A percentile compares a stretch with the other conserved stretches of the same genome.
Evolutionary conservation across 306 rosid genomes (phyloP).

Genomic region (Biancaea sappan): DNA sequence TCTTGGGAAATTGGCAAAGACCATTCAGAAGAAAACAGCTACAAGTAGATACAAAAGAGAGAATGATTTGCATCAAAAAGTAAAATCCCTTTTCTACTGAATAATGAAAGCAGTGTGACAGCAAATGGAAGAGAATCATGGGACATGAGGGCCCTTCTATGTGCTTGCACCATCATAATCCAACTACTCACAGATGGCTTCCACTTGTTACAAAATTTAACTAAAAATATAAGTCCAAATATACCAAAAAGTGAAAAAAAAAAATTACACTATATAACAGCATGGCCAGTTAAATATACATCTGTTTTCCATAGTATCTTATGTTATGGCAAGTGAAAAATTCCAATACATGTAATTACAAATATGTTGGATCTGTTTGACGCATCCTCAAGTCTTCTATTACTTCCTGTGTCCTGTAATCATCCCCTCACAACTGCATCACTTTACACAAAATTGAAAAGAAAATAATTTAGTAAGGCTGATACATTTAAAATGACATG

Average conservation of each 20-base stretch:
- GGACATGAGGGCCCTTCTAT: constrained; percentile 11
- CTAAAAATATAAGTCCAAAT: too few relatives aligned
- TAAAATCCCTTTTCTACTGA: too few relatives aligned
- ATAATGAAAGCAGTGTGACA: too few relatives aligned
- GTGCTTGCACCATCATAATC: constrained; percentile 17
- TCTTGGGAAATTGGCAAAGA: too few relatives aligned
- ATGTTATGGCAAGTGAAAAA: constrained; percentile 41
- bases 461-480: constrained; percentile 14
- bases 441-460: constrained; percentile 50
- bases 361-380: constrained; percentile 30
- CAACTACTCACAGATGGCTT: too few relatives aligned
- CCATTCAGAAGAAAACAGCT: not conserved
- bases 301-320: constrained; percentile 37
- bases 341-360: constrained; percentile 51
- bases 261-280: constrained; percentile 40
- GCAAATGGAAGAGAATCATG: not conserved
- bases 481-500: constrained; percentile 55
- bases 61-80: not conserved
- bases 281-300: constrained; percentile 48
- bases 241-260: not conserved
- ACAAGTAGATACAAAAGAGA: not conserved
- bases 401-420: constrained; percentile 36
- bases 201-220: too few relatives aligned
- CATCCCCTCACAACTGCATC: constrained; percentile 25
- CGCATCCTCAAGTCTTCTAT: constrained; percentile 33